Base-by-base conservation (phyloP, 1,284 basidiomycete genomes). In the Cronartium quercuum region DNA sequence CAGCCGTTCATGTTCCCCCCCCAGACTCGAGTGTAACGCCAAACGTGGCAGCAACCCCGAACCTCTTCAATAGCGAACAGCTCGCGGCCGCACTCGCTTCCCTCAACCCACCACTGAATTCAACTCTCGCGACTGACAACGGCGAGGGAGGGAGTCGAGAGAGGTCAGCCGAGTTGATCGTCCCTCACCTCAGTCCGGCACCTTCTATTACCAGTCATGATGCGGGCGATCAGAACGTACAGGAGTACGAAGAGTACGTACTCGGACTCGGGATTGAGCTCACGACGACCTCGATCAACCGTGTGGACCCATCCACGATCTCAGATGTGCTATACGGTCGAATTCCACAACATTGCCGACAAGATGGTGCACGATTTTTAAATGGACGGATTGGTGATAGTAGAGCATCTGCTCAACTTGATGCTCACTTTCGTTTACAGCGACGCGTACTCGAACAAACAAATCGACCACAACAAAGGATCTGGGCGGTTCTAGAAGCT, bases 331-430 rank as follows among this genome's bases (percentile, higher is more conserved):
- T 75, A 34, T 75, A 75, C 41, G 65, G 63, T 35, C 47, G 51
- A 21, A 75, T 75, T 42, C 71, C 71, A 37, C 71, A 75, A 44
- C 67, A 66, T 57, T 75, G 71, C 47, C 55, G 64, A 15, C 71
- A 75, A 42, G 71, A 75, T 67, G 71, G 71, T 10, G 55, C 62
- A 37, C 71, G 71, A 13, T 75, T 75, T 35, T 62, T 75, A 37
- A 58, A 67, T 66, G 71, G 71, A 24, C 55, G 58, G 29, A 67
- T 58, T 34, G 71, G 71, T 2, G 65, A 65, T 34, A 35, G 41
- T 21, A 41, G 71, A 21, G 71, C 71, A 35, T 66, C 71, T 21
- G 64, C 65, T 15, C 65, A 67, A 62, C 65, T 75, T 35, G 71
- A 75, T 61, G 63, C 63, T 47, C 71, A 75, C 38, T 75, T 75